Conservation (phyloP, 2,329 filamentous ascomycete genomes). For the Geosmithia flava region DNA sequence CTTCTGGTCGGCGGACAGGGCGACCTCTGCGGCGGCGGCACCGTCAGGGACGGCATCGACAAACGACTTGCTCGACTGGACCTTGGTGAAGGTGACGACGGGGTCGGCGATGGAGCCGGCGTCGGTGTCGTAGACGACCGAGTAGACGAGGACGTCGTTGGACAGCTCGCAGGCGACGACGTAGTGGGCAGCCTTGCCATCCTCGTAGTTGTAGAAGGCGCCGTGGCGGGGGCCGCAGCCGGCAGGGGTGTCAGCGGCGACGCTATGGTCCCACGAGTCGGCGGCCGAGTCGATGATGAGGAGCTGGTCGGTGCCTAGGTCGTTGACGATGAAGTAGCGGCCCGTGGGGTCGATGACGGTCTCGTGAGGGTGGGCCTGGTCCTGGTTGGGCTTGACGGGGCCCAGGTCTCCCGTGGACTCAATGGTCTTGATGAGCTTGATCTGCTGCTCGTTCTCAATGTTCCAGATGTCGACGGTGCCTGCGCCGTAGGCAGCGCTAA, state of each 20-base stretch:
- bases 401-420: constrained; percentile 18
- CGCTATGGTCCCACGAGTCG: constrained; percentile 20
- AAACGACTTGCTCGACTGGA: constrained; percentile 28
- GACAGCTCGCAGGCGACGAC: constrained; percentile 31
- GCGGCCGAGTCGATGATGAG: constrained; percentile 29
- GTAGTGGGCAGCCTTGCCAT: constrained; percentile 28
- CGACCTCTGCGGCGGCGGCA: constrained; percentile 32
- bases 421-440: constrained; percentile 25
- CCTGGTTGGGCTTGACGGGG: constrained; percentile 18
- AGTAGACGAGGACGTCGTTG: constrained; percentile 30
- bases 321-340: constrained; percentile 33
- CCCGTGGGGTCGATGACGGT: constrained; percentile 33
- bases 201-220: constrained; percentile 26
- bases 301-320: constrained; percentile 36
- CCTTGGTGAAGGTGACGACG: constrained; percentile 18
- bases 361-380: constrained; percentile 30
- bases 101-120: constrained; percentile 7
- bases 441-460: constrained; percentile 14
- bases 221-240: constrained; percentile 39
- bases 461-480: constrained; percentile 34
- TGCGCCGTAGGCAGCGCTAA: constrained; percentile 28
- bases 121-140: constrained; percentile 21
- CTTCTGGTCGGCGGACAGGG: constrained; percentile 24
- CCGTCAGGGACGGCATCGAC: constrained; percentile 21
- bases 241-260: constrained; percentile 19